These are phyloP conservation scores for Zygosaccharomyces kombuchaensis DNA, from an alignment of 805 yeast genomes.

Conservation along the genomic window DNA sequence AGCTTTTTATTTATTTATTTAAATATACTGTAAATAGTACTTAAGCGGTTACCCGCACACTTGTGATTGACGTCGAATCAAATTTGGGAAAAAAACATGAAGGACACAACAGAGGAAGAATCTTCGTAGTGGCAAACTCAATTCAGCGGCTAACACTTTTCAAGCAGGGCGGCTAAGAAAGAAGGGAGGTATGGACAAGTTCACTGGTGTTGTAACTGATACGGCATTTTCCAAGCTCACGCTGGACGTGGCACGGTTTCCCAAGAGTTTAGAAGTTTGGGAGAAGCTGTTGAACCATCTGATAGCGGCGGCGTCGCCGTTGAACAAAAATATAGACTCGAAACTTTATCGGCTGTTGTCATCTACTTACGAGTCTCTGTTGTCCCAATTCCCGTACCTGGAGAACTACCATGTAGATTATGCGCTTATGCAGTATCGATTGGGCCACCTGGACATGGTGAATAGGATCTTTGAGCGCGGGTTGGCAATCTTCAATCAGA, in stretches of 20 bases:
- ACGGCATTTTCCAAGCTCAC: constrained; percentile 26
- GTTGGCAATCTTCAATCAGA: constrained; percentile 23
- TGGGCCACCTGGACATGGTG: constrained; percentile 27
- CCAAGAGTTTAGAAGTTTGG: constrained; percentile 30
- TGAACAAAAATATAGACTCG: constrained; percentile 25
- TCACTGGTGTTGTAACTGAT: constrained; percentile 16
- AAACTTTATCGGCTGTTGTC: constrained; percentile 19
- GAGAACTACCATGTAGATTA: constrained; percentile 36
- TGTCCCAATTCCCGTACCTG: constrained; percentile 30
- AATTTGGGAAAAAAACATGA: not conserved
- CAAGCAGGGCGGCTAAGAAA: not conserved
- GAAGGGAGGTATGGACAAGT: constrained; percentile 22
- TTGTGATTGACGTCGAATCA: not conserved
- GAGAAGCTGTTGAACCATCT: constrained; percentile 30
- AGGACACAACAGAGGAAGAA: not conserved
- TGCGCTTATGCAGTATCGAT: constrained; percentile 33
- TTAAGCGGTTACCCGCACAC: not conserved
- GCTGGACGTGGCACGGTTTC: constrained; percentile 26
- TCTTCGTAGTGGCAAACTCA: not conserved
- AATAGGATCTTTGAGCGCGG: constrained; percentile 27
- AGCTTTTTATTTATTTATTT: not conserved
- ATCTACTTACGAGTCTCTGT: constrained; percentile 29
- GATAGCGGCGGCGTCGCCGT: constrained; percentile 22
- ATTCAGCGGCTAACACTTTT: not conserved
- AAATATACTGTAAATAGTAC: constrained; percentile 1